Conservation (phyloP, 352 stramenopile genomes). For the Globisporangium nunn region DNA sequence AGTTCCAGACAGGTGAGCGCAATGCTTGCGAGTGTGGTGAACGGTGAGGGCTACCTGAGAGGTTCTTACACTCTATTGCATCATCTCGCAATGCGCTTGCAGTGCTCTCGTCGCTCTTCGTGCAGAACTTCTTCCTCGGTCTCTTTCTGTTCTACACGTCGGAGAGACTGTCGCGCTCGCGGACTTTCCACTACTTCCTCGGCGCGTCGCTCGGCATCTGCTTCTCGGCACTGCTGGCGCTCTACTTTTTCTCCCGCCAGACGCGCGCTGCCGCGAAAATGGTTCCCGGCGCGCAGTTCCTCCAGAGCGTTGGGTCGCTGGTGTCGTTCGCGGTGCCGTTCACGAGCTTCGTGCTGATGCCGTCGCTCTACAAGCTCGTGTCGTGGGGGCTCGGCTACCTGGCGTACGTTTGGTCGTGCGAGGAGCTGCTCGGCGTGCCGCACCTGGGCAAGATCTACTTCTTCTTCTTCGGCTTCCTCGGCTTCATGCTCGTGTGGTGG, state of each 20-base stretch:
- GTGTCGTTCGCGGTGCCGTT: constrained; percentile 68
- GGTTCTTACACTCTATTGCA: background rate
- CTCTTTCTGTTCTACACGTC: constrained; percentile 67
- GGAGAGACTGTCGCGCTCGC: constrained; percentile 51
- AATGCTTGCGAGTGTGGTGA: constrained; percentile 6
- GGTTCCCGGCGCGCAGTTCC: constrained; percentile 57
- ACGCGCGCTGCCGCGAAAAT: constrained; percentile 60
- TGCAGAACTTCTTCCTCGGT: constrained; percentile 71
- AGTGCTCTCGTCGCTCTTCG: constrained; percentile 64
- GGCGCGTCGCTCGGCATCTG: constrained; percentile 61
- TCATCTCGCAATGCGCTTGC: constrained; percentile 1
- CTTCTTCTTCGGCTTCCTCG: constrained; percentile 64
- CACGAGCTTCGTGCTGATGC: constrained; percentile 71
- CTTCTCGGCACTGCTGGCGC: constrained; percentile 65
- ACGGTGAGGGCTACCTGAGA: background rate
- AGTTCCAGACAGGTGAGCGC: constrained; percentile 57
- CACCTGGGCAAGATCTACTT: constrained; percentile 87
- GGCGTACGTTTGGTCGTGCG: constrained; percentile 55
- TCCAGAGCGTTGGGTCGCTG: constrained; percentile 63
- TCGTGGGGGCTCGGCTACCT: constrained; percentile 57
- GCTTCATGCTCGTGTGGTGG: constrained; percentile 75
- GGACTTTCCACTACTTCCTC: constrained; percentile 75
- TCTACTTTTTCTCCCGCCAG: constrained; percentile 79
- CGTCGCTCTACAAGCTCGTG: constrained; percentile 57
- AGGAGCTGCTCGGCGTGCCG: constrained; percentile 66